These are phyloP conservation scores for Trametes cingulata DNA, from an alignment of 768 basidiomycete species.

Conservation along the genomic window DNA sequence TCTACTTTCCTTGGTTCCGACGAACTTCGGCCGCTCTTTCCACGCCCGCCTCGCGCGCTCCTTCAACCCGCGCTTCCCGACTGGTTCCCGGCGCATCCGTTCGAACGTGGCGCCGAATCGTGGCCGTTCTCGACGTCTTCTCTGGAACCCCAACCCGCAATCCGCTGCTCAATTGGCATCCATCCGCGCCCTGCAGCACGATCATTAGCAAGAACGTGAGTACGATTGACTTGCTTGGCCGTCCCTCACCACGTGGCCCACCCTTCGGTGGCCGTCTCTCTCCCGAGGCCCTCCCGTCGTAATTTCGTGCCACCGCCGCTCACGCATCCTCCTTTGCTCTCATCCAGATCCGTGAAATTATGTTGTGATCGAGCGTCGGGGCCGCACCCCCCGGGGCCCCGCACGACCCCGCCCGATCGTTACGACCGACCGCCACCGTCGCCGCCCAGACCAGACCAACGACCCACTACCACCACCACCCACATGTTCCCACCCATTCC, in stretches of 20 bases:
- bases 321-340: not conserved
- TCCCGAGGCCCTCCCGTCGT: slow-evolving; percentile 3
- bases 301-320: slow-evolving; percentile 1
- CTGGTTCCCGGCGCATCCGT: not conserved
- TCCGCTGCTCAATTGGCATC: not conserved
- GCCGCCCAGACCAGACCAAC: not conserved
- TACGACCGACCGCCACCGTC: not conserved
- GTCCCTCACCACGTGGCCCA: slow-evolving; percentile 8
- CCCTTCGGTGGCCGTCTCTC: not conserved
- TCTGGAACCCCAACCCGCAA: not conserved
- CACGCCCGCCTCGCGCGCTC: slow-evolving; percentile 3
- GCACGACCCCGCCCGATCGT: not conserved
- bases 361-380: slow-evolving; percentile 38
- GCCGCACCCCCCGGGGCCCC: not conserved
- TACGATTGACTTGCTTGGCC: slow-evolving; percentile 24
- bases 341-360: slow-evolving; percentile 51
- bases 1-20: slow-evolving; percentile 10
- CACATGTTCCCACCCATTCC: not conserved
- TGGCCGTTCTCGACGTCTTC: not conserved
- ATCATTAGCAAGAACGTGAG: slow-evolving; percentile 73
- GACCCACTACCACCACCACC: not conserved
- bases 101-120: not conserved
- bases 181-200: slow-evolving; percentile 41
- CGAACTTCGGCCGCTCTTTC: not conserved
- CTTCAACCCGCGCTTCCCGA: not conserved